These are phyloP conservation scores for Gynandropsis gynandra DNA, from an alignment of 345 rosid genomes.

Conservation along the genomic window DNA sequence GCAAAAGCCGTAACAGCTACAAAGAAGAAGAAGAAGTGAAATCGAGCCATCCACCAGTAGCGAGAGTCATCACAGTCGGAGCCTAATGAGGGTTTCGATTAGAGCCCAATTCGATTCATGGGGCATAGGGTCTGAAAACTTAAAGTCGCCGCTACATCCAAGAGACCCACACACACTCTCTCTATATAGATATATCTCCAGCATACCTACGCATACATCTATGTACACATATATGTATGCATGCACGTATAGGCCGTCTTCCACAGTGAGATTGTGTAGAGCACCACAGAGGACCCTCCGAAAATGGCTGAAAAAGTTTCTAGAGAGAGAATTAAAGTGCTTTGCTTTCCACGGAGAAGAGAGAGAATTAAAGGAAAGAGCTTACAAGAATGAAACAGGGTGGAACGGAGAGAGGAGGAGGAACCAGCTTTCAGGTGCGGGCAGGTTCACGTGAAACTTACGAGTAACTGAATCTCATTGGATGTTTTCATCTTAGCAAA, in stretches of 20 bases:
- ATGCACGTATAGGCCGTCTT: constrained; percentile 22
- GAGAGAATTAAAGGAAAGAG: constrained; percentile 23
- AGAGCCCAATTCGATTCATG: constrained; percentile 26
- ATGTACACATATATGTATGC: constrained; percentile 12
- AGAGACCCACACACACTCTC: constrained; percentile 10
- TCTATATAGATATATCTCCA: constrained; percentile 5
- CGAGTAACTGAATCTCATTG: not conserved
- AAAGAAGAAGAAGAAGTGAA: constrained; percentile 25
- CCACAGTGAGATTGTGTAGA: constrained; percentile 9
- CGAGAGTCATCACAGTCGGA: constrained; percentile 49
- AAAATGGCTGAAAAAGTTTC: constrained; percentile 24
- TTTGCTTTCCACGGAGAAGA: constrained; percentile 24
- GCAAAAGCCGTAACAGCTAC: constrained; percentile 27
- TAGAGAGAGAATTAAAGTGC: constrained; percentile 19
- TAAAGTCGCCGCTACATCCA: not conserved
- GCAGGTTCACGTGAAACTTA: constrained; percentile 21
- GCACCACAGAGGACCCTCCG: constrained; percentile 33
- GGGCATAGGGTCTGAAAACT: constrained; percentile 22
- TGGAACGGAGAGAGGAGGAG: constrained; percentile 26
- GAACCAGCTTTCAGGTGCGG: constrained; percentile 15
- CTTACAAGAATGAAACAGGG: constrained; percentile 28
- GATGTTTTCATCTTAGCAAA: not conserved
- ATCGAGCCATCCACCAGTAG: constrained; percentile 51
- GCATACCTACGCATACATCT: constrained; percentile 10
- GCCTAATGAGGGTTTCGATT: constrained; percentile 35